Evolutionary conservation across 2,329 filamentous ascomycete genomes (phyloP), one percentile per base, ranked within the genome.

Genomic region (Diplodia scrobiculata): DNA sequence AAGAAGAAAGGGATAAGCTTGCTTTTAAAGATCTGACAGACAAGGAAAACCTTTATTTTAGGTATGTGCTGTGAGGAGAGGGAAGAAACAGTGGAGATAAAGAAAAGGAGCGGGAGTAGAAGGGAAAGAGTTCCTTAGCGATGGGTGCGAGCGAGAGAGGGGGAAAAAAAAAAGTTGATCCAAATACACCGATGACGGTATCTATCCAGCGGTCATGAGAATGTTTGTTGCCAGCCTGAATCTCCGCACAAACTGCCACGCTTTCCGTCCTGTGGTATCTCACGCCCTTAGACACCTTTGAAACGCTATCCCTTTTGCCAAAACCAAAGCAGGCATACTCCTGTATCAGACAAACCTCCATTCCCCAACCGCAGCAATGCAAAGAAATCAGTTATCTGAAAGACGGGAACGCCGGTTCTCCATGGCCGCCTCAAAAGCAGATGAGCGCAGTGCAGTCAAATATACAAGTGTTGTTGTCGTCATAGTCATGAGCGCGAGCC

Each of bases 1-100:
- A 89, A 68, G 74, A 78, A 14, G 87, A 91, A 71, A 80, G 86
- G 62, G 88, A 86, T 54, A 86, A 86, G 69, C 72, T 89, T 62
- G 88, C 87, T 0, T 91, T 91, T 67, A 82, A 86, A 64, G 88
- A 90, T 72, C 75, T 90, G 69, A 90, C 89, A 0, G 89, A 91
- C 70, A 86, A 85, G 73, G 80, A 90, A 75, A 90, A 91, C 70
- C 82, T 83, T 1, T 87, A 87, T 72, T 91, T 91, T 70, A 79
- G 83, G 70, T 91, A 90, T 68, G 84, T 83, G 0, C 73, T 84
- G 64, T 84, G 72, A 72, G 66, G 68, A 72, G 71, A 70, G 21
- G 34, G 34, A 45, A 66, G 65, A 62, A 51, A 66, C 69, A 11
- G 3, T 36, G 1, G 10, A 36, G 34, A 36, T 11, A 11, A 54